Conservation (phyloP, 148 eudicot genomes). For the Diospyros kaki region DNA sequence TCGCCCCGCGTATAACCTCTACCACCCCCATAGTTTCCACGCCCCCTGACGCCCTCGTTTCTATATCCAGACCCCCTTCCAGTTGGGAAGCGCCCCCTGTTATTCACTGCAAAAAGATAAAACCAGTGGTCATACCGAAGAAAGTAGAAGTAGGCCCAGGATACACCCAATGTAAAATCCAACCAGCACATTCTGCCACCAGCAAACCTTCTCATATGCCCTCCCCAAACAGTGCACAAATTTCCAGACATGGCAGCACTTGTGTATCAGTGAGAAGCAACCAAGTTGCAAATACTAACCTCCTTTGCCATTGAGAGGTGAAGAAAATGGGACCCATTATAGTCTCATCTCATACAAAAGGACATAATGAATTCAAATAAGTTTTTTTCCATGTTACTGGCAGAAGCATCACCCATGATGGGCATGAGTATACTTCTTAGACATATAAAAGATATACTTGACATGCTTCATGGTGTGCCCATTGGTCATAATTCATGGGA, state of each 20-base stretch:
- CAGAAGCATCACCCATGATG: no score
- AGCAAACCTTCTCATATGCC: background rate
- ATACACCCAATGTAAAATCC: background rate
- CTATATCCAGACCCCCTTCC: slow-evolving; percentile 70
- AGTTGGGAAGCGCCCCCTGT: slow-evolving; percentile 50
- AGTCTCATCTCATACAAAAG: background rate
- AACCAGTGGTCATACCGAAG: background rate
- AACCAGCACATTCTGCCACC: background rate
- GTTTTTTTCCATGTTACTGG: background rate
- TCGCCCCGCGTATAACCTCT: slow-evolving; percentile 68
- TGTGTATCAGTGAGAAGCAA: background rate
- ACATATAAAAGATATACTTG: no score
- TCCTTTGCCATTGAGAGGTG: background rate
- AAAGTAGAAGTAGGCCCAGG: background rate
- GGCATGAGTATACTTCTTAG: no score
- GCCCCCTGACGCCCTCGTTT: slow-evolving; percentile 67
- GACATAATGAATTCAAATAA: background rate
- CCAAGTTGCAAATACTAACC: background rate
- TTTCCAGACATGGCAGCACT: background rate
- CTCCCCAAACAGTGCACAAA: background rate
- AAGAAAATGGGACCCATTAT: background rate
- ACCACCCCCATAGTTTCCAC: slow-evolving; percentile 58
- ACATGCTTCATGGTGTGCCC: no score
- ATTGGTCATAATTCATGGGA: no score
- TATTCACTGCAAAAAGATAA: slow-evolving; percentile 29